Conservation (phyloP, 2,329 filamentous ascomycete genomes). For the Samsoniella hepiali region DNA sequence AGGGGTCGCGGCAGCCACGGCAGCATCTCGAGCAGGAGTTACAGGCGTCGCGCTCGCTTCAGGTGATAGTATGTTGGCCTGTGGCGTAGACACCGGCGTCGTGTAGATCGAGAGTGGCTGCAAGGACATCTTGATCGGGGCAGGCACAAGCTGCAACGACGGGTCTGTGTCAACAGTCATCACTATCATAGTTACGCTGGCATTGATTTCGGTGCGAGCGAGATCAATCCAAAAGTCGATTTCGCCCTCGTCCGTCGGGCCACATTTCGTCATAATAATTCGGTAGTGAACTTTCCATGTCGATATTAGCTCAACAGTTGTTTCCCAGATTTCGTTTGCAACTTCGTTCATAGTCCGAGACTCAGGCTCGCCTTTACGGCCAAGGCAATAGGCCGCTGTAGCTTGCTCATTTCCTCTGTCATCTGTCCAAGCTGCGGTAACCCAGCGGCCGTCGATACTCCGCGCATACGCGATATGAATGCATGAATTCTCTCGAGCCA, state of each 20-base stretch:
- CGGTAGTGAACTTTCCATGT: slow-evolving; percentile 72
- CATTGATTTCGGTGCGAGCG: slow-evolving; percentile 49
- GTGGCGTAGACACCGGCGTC: slow-evolving; percentile 68
- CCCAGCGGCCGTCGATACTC: slow-evolving; percentile 73
- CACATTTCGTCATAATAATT: slow-evolving; percentile 69
- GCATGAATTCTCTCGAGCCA: slow-evolving; percentile 74
- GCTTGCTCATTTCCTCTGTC: slow-evolving; percentile 70
- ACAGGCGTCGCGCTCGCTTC: slow-evolving; percentile 53
- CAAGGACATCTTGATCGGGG: slow-evolving; percentile 47
- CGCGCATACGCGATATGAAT: slow-evolving; percentile 77
- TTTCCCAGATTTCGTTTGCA: slow-evolving; percentile 74
- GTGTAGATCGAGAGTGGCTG: slow-evolving; percentile 47
- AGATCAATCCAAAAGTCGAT: slow-evolving; percentile 56
- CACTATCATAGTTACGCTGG: slow-evolving; percentile 54
- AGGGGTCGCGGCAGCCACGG: slow-evolving; percentile 43
- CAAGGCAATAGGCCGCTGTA: slow-evolving; percentile 69
- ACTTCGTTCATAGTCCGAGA: slow-evolving; percentile 58
- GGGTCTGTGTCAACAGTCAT: slow-evolving; percentile 64
- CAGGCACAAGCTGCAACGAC: slow-evolving; percentile 59
- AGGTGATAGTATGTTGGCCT: slow-evolving; percentile 56
- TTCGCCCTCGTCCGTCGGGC: slow-evolving; percentile 65
- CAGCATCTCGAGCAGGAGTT: slow-evolving; percentile 43
- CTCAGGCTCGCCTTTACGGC: slow-evolving; percentile 52
- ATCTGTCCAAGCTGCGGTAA: slow-evolving; percentile 79
- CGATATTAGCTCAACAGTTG: slow-evolving; percentile 69